Percentiles rank a stretch among this genome's conserved stretches.
phyloP scores from a whole-genome alignment of 192 early-diverging fungal genomes.

The Backusella tarrabulga region DNA sequence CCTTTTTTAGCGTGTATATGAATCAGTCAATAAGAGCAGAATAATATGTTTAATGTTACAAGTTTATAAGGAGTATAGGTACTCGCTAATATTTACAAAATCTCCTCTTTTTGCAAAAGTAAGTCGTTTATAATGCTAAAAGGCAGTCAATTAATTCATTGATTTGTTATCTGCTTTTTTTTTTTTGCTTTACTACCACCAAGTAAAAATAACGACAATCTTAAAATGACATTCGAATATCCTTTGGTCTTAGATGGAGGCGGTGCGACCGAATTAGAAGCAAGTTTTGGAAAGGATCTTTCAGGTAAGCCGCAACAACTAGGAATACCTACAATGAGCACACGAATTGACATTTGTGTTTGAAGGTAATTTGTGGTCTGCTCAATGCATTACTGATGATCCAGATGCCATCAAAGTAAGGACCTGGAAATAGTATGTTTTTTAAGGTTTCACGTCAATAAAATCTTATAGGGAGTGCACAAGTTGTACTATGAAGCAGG shows the following conservation, averaged over 20 bases:
- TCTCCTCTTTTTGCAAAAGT: no score
- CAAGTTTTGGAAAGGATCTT: constrained; percentile 33
- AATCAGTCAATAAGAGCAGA: no score
- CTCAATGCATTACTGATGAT: constrained; percentile 35
- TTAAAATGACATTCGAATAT: constrained; percentile 11
- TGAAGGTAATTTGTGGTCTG: constrained; percentile 42
- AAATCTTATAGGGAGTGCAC: constrained; percentile 37
- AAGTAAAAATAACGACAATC: neutral
- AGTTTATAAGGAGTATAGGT: no score
- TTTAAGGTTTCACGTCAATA: neutral
- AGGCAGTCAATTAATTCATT: neutral
- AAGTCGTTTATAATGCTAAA: no score
- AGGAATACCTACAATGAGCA: neutral
- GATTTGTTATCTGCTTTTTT: neutral
- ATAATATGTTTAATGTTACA: no score
- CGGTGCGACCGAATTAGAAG: constrained; percentile 43
- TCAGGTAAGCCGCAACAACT: constrained; percentile 16
- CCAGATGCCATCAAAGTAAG: constrained; percentile 40
- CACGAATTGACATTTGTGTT: neutral
- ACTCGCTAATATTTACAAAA: no score
- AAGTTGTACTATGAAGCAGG: constrained; percentile 49
- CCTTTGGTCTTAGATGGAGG: constrained; percentile 50
- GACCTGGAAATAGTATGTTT: neutral
- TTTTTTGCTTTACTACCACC: neutral
- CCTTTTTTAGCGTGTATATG: no score